phyloP scores from a whole-genome alignment of 2,329 filamentous ascomycete species.

The Byssoonygena ceratinophila region DNA sequence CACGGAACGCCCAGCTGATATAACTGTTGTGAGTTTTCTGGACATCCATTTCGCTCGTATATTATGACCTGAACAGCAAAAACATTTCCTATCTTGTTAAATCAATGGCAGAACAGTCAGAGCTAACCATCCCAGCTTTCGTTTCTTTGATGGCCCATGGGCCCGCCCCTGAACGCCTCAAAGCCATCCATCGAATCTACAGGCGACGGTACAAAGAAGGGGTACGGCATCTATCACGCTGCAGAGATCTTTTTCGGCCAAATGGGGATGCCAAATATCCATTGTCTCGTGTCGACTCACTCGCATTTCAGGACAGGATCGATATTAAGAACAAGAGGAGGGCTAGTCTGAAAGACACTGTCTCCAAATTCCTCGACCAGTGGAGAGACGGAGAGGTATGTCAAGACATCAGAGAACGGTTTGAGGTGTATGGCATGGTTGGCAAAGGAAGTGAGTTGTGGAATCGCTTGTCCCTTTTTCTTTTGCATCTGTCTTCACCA shows the following conservation, averaged over 20 bases:
- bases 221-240: constrained; percentile 1
- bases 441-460: constrained; percentile 13
- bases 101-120: neutral
- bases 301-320: neutral
- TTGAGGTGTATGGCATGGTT: constrained; percentile 12
- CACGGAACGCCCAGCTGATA: no score
- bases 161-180: neutral
- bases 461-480: neutral
- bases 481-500: neutral
- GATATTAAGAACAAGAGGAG: neutral
- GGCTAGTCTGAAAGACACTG: no score
- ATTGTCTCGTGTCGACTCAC: constrained; percentile 1
- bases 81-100: no score
- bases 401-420: constrained; percentile 5
- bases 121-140: neutral
- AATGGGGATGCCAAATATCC: neutral
- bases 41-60: no score
- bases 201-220: constrained; percentile 5
- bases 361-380: neutral
- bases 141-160: neutral
- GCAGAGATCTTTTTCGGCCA: neutral
- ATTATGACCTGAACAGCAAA: no score
- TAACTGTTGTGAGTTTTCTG: no score
- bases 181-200: neutral
- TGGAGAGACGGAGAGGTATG: neutral